phyloP scores from a whole-genome alignment of 2,329 filamentous ascomycete species.

The Cytospora piceae region DNA sequence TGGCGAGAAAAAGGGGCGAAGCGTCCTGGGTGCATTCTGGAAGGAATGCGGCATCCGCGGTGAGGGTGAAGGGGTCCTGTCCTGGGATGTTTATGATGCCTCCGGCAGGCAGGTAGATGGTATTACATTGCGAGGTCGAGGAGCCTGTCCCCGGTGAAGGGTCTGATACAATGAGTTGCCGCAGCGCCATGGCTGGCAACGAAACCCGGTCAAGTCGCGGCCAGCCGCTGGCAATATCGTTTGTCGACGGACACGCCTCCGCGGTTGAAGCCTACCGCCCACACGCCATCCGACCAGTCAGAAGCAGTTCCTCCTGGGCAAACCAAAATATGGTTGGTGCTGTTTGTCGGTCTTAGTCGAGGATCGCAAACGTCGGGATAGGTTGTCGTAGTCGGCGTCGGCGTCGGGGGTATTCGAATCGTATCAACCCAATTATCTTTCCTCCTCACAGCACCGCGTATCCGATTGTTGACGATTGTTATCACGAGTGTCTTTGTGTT shows the following conservation, averaged over 20 bases:
- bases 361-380: neutral
- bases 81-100: constrained; percentile 55
- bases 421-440: neutral
- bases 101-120: constrained; percentile 46
- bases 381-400: constrained; percentile 9
- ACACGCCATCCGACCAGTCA: constrained; percentile 27
- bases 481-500: neutral
- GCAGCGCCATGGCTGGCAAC: constrained; percentile 35
- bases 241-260: constrained; percentile 23
- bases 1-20: constrained; percentile 47
- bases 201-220: constrained; percentile 33
- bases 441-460: neutral
- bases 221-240: constrained; percentile 32
- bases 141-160: constrained; percentile 30
- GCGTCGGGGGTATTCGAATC: neutral
- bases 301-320: constrained; percentile 2
- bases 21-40: constrained; percentile 55
- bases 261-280: constrained; percentile 13
- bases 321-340: too few species aligned
- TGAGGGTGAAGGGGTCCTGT: constrained; percentile 61
- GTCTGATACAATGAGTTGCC: constrained; percentile 32
- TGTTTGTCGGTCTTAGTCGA: neutral
- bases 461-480: neutral
- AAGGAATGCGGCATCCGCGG: constrained; percentile 61
- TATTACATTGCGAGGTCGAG: constrained; percentile 32